Evolutionary conservation across 2,329 filamentous ascomycete species (phyloP), one percentile per base, ranked within the genome.

Genomic region (Thielaviopsis ethacetica): DNA sequence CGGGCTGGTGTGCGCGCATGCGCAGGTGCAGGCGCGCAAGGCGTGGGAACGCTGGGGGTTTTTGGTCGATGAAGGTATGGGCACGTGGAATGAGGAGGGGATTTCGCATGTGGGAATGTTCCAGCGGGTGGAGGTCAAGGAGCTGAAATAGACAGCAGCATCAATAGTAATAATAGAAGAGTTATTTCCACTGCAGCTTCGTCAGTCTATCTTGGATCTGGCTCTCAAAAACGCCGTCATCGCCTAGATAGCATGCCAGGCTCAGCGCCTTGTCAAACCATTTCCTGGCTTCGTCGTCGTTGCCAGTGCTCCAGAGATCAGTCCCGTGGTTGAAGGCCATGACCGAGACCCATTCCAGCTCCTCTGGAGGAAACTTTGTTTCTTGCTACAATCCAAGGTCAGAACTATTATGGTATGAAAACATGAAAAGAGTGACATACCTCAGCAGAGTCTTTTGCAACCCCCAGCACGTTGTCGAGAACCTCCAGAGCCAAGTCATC

Each of bases 61-160:
- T 69, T 71, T 75, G 62, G 73, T 80, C 10, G 90, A 96, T 70
- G 77, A 86, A 66, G 74, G 71, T 10, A 81, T 91, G 79, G 87
- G 88, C 0, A 76, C 69, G 34, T 96, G 90, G 89, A 75, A 77
- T 62, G 90, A 96, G 69, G 89, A 93, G 66, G 88, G 86, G 3
- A 91, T 95, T 58, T 75, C 80, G 63, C 89, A 95, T 73, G 77
- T 94, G 19, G 90, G 87, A 61, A 94, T 96, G 90, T 95, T 80
- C 63, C 66, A 70, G 63, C 71, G 79, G 38, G 61, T 83, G 27
- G 66, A 73, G 3, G 62, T 74, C 3, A 19, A 53, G 10, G 38
- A 56, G 7, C 59, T 54, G 56, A 49, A n/a, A 7, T 22, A 15
- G 10, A 26, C 5, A 26, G n/a, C 24, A 4, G 26, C 22, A 44